A percentile compares a stretch with the other conserved stretches of the same genome.
These are phyloP conservation scores for Pyricularia grisea DNA, from an alignment of 2,329 filamentous ascomycete genomes.

Conservation along the genomic window DNA sequence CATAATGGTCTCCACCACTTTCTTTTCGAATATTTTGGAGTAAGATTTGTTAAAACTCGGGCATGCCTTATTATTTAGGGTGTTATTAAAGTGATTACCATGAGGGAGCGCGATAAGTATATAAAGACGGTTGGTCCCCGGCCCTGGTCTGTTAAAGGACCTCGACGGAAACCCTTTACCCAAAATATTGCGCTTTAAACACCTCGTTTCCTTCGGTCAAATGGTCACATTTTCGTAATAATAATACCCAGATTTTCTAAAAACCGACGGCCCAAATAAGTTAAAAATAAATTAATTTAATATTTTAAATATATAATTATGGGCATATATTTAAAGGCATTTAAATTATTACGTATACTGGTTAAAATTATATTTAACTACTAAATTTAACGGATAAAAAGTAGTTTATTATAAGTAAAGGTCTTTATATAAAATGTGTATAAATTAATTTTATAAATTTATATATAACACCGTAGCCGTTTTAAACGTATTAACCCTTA, in stretches of 20 bases:
- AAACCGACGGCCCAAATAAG: conserved; percentile 56
- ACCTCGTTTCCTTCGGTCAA: conserved; percentile 45
- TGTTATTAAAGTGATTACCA: conserved; percentile 61
- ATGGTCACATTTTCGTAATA: conserved; percentile 65
- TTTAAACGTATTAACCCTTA: no score
- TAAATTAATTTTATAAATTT: no score
- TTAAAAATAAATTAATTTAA: no score
- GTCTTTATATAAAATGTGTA: no score
- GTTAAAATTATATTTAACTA: no score
- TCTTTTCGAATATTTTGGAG: conserved; percentile 38
- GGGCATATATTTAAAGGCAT: no score
- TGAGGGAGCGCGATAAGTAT: conserved; percentile 63
- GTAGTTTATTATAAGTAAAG: no score
- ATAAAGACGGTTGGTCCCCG: conserved; percentile 29
- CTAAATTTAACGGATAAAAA: no score
- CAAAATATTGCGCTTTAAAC: conserved; percentile 60
- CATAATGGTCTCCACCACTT: conserved; percentile 56
- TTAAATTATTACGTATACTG: no score
- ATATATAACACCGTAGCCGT: no score
- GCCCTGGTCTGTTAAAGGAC: conserved; percentile 29
- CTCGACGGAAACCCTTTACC: conserved; percentile 60
- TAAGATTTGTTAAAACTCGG: conserved; percentile 53
- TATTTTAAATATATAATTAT: no score
- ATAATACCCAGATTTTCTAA: conserved; percentile 66
- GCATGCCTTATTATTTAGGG: conserved; percentile 64